Evolutionary conservation across 495 filamentous ascomycete genomes (phyloP).

Genomic region (Aspergillus kassunensis): DNA sequence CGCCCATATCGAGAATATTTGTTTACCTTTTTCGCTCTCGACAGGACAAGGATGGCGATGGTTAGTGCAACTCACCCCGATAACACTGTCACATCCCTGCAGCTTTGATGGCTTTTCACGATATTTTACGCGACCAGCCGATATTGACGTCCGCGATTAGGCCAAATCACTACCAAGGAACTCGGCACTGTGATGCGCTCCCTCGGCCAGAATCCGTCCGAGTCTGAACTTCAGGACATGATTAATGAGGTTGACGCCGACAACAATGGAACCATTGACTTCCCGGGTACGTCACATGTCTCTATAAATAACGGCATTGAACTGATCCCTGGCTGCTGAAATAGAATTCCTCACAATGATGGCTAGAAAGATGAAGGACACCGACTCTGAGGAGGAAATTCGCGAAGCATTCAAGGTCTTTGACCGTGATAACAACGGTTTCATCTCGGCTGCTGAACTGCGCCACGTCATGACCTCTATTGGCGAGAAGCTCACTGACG

Average conservation of each 20-base stretch:
- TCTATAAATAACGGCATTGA: background rate
- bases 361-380: constrained; percentile 99
- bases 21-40: constrained; percentile 18
- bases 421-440: constrained; percentile 98
- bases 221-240: constrained; percentile 99
- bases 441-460: constrained; percentile 96
- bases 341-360: constrained; percentile 99
- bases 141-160: constrained; percentile 39
- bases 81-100: background rate
- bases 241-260: constrained; percentile 99
- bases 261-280: constrained; percentile 99
- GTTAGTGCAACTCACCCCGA: constrained; percentile 57
- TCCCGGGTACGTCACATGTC: constrained; percentile 67
- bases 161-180: constrained; percentile 99
- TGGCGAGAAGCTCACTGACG: constrained; percentile 98
- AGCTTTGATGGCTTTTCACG: background rate
- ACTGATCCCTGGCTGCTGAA: constrained; percentile 13
- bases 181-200: constrained; percentile 99
- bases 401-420: constrained; percentile 95
- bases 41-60: constrained; percentile 99
- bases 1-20: constrained; percentile 4
- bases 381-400: constrained; percentile 98
- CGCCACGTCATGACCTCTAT: constrained; percentile 99
- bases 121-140: background rate
- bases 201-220: constrained; percentile 98